Base-by-base conservation (phyloP, 75 land plant genomes). In the Cryptomeria japonica region DNA sequence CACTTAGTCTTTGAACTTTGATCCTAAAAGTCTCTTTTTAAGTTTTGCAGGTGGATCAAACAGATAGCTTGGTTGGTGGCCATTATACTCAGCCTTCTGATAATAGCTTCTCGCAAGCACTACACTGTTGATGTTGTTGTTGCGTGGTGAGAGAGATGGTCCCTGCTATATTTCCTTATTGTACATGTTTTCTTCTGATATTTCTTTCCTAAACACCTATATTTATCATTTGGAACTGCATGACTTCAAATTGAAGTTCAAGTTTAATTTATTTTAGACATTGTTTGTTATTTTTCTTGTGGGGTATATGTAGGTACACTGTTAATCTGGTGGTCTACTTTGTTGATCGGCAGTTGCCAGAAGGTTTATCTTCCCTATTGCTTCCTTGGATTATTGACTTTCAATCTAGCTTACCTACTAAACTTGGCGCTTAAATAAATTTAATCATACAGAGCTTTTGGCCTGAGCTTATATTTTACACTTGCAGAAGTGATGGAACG, bases 101-200 rank as follows among this genome's bases (percentile, higher is more conserved):
- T 97, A 51, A 68, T 97, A 83, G 99, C 99, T 83, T 95, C 99
- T 44, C 95, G 98, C 78, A 97, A 97, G 85, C 99, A 97, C 88
- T 97, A 97, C 91, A 94, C 97, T 1, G 99, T 97, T 41, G 99
- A 97, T 87, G 94, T 97, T 61, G 96, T 97, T 42, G 95, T 97
- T 88, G 99, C 99, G 58, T 98, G 99, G 99, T 98, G 91, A 61
- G 88, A 68, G 36, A 28, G 42, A 49, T 89, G 6, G 68, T 8
- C 39, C 41, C 72, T 28, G 3, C 47, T 34, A 55, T 34, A 70
- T 41, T 83, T 86, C 68, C 25, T 37, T 34, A 22, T 34, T 28
- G n/a, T 84, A 34, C 10, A 25, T 88, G 49, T 64, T 44, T 85
- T 84, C 9, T 79, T 39, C 22, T 39, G 46, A 25, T 64, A 64